Evolutionary conservation across 2,329 filamentous ascomycete genomes (phyloP), one percentile per base, ranked within the genome.

Genomic region (Fusarium mundagurra): DNA sequence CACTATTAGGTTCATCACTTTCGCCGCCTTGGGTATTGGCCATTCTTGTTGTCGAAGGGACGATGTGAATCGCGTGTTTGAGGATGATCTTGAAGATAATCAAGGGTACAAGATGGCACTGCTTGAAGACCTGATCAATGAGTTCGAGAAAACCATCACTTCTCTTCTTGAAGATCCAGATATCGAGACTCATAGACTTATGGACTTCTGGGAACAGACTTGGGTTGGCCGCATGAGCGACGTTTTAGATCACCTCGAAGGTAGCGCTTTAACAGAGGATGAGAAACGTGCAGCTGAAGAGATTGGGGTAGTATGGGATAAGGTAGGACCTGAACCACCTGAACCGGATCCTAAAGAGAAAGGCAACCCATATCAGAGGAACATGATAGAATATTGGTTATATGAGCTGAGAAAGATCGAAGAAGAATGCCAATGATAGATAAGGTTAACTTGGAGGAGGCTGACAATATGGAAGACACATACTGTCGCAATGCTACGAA

Each of bases 21-120:
- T 2, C 6, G 7, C 2, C 11, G 20, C 47, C 2, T 8, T 48
- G 6, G 45, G 7, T 1, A 48, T 48, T 0, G 0, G 6, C 1
- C 45, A n/a, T 48, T 48, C 14, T 6, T 48, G 45, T 22, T 31
- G 27, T 38, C 36, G 36, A 18, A 36, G 13, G 33, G 33, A 33
- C 34, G 16, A 36, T 36, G 2, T 8, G 34, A 8, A 17, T 36
- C 14, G 34, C 16, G 16, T 36, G 7, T 17, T 17, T 36, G 34
- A 36, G 34, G 34, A 33, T 33, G 33, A 33, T 33, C 33, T 33
- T 33, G 33, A 31, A 31, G 8, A 31, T 31, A 31, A 31, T 31
- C 29, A 20, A 29, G 6, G 10, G 5, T 6, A 22, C 9, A 22
- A 16, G 9, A 5, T 31, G 27, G 13, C 0, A 0, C 13, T 50